These are phyloP conservation scores for Colletotrichum sojae DNA, from an alignment of 2,329 filamentous ascomycete genomes.

Conservation along the genomic window DNA sequence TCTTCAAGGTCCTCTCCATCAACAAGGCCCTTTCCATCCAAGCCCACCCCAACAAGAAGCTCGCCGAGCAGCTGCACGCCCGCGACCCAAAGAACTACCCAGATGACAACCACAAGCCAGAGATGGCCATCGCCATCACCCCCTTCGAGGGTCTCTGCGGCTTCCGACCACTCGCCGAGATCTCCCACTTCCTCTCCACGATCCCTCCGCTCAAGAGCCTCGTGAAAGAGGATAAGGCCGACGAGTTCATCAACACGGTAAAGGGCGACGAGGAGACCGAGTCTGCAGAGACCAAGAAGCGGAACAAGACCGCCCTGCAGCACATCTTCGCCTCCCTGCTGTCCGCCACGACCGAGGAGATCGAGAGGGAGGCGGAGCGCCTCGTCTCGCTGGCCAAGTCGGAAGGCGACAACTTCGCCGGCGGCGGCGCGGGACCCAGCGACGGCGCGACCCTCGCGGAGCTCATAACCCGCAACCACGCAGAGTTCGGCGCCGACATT, in stretches of 20 bases:
- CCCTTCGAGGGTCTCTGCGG: conserved; percentile 97
- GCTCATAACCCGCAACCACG: conserved; percentile 82
- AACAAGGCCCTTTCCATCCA: conserved; percentile 97
- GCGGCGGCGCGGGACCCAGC: conserved; percentile 76
- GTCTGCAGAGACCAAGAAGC: conserved; percentile 77
- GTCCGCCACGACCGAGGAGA: conserved; percentile 74
- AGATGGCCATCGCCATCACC: conserved; percentile 99
- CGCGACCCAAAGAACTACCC: conserved; percentile 95
- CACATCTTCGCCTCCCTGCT: conserved; percentile 84
- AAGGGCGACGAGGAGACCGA: conserved; percentile 59
- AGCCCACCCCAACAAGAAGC: conserved; percentile 95
- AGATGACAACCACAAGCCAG: conserved; percentile 99
- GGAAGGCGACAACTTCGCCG: conserved; percentile 80
- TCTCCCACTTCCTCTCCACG: conserved; percentile 82
- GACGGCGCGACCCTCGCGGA: conserved; percentile 79
- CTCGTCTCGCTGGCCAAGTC: conserved; percentile 80
- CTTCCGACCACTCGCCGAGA: conserved; percentile 90
- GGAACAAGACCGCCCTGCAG: conserved; percentile 85
- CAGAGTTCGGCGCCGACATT: conserved; percentile 90
- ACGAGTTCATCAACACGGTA: conserved; percentile 66
- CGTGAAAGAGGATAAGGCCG: conserved; percentile 75
- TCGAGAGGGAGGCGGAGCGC: conserved; percentile 75
- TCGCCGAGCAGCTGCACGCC: conserved; percentile 87
- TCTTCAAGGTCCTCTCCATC: conserved; percentile 98
- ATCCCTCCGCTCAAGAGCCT: conserved; percentile 72